Evolutionary conservation across 106 monocot species (phyloP), one percentile per base, ranked within the genome.

Genomic region (Dendrobium chrysotoxum): DNA sequence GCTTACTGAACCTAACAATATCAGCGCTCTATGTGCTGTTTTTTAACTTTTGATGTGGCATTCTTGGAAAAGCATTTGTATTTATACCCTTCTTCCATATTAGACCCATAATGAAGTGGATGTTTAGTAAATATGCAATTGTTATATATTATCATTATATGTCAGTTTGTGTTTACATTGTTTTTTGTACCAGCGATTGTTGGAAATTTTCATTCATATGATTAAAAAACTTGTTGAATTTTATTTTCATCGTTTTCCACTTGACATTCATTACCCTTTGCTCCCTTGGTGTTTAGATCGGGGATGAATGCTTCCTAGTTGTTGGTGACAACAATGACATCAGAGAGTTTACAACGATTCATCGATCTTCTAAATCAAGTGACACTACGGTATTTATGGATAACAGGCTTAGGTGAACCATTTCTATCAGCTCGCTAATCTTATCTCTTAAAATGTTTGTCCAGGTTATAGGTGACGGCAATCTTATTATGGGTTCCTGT

Each of bases 401-500:
- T 86, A 68, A 4, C 26, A 61, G 47, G 8, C 28, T 16, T 74
- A 31, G 53, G 28, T 68, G 17, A 81, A 76, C 40, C 82, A 81
- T 79, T 64, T 47, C 18, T 15, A 38, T 58, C 9, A 45, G 54
- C 50, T 21, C 31, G 25, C 53, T 85, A 55, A 28, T 55, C 80
- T 23, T 79, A 79, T 67, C 55, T 16, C 41, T 47, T 82, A 26
- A 25, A 35, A 35, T 80, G 17, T 68, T 80, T 79, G 87, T 11
- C 9, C 78, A 99, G 93, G 90, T 93, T 87, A 91, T 99, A 85
- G 93, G 99, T 80, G 75, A 91, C 70, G 88, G 83, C 47, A 99
- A 99, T 83, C 92, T 99, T 53, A 95, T 99, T 28, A 93, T 99
- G 95, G 99, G 99, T 25, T 86, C 91, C 46, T 99, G 93, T 78